Evolutionary conservation across 495 filamentous ascomycete species (phyloP), one percentile per base, ranked within the genome.

Genomic region (Talaromyces stipitatus): DNA sequence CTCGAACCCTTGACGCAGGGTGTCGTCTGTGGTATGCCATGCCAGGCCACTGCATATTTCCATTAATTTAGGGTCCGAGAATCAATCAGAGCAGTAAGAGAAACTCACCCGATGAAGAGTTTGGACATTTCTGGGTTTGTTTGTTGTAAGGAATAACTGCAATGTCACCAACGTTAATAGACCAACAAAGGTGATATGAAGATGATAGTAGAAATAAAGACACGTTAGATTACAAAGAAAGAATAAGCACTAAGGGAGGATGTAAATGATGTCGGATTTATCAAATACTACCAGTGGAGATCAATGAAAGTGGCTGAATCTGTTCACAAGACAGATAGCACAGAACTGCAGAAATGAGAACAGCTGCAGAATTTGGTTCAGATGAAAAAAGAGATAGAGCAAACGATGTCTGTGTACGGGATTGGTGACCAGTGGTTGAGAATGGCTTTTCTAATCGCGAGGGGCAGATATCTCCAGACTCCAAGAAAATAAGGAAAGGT

Each of bases 21-120:
- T 87, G 3, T 68, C 67, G 72, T 97, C 92, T 69, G 92, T 90
- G 51, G 92, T 97, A 79, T 96, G 92, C 92, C 92, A 97, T 60
- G 92, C 90, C 61, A 97, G 91, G 80, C 92, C 92, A 64, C 92
- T 97, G 62, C 46, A n/a, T 30, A 27, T 9, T 24, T 10, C 20
- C 14, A 24, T 12, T 48, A n/a, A 48, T 12, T 6, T 41, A 14
- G 3, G 29, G 63, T 14, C 65, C 11, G 55, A 8, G 41, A 8
- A 24, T 45, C 10, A 7, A 50, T n/a, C 3, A 51, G 7, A 50
- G 4, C 2, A 3, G 9, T 45, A n/a, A 58, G 51, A 56, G 50
- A 43, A 41, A 71, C 85, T 74, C 80, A 95, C 91, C 91, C 91
- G 66, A 96, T 87, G 69, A 95, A 96, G 56, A 96, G 78, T 70